Evolutionary conservation across 257 asterid species (phyloP).

Genomic region (Solanum piurae): DNA sequence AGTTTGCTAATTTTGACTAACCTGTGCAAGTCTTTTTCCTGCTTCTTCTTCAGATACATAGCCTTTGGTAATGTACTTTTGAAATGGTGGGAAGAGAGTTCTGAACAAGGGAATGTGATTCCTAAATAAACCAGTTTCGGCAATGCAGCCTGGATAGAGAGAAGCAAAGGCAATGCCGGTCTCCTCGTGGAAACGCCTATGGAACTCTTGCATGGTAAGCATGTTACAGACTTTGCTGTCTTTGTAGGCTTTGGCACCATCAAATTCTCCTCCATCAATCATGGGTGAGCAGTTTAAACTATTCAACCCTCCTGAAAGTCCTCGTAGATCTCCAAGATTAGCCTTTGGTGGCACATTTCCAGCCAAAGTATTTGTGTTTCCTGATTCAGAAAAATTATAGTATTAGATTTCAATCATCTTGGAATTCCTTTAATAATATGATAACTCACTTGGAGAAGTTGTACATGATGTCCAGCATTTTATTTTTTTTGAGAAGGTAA

Average conservation of each 20-base stretch:
- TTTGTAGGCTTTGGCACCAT: constrained; percentile 93
- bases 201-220: constrained; percentile 95
- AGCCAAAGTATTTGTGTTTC: constrained; percentile 91
- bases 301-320: constrained; percentile 69
- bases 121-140: constrained; percentile 76
- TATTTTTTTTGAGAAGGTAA: not conserved
- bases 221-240: constrained; percentile 96
- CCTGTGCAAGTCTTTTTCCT: constrained; percentile 93
- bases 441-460: not conserved
- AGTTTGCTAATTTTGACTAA: constrained; percentile 7
- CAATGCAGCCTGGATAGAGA: constrained; percentile 91
- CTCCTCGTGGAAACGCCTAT: constrained; percentile 69
- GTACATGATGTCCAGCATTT: not conserved
- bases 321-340: constrained; percentile 82
- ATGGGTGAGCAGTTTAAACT: constrained; percentile 56
- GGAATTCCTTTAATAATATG: not conserved
- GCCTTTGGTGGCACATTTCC: constrained; percentile 99
- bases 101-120: constrained; percentile 87
- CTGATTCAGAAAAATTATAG: constrained; percentile 18
- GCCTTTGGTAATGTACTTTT: constrained; percentile 84
- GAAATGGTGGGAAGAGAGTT: constrained; percentile 85
- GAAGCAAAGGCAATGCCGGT: constrained; percentile 66
- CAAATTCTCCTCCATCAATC: constrained; percentile 89
- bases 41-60: constrained; percentile 83
- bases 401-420: not conserved